Base-by-base conservation (phyloP, 2,329 filamentous ascomycete genomes). In the Fusarium sublunatum region DNA sequence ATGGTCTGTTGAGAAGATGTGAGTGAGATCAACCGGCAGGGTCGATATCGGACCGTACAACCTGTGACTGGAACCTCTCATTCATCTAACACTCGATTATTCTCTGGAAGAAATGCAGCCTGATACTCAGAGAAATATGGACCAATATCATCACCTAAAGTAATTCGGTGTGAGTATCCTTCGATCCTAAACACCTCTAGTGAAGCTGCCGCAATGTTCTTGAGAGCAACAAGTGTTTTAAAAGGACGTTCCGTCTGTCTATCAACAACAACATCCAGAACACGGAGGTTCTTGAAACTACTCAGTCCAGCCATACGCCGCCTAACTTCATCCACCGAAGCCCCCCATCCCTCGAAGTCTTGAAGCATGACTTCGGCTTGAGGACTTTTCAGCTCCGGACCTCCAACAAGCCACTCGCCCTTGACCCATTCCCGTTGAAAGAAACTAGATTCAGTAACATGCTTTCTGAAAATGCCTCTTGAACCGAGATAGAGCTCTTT, bases 401-500 rank as follows among this genome's bases (percentile, higher is more conserved):
- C 44, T 3, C 42, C 32, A 36, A 11, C 4, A 26, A 46, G 7
- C 58, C 45, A 61, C 7, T 31, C 25, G 7, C 45, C 56, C 3
- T 25, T 41, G 15, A 44, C 41, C 45, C 56, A 60, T 51, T 60
- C 55, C 15, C 39, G 28, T 9, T 24, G 48, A 38, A 12, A 31
- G 25, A 49, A 29, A 26, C 31, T 29, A n/a, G 47, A 42, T 8
- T 25, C 11, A 15, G 19, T 2, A 22, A 29, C 13, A 36, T n/a
- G 19, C 7, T 13, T 36, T 5, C 9, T 35, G 15, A 6, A 26
- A 19, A 4, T 13, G 3, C 6, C 10, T 11, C 46, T 50, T 4
- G 28, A 22, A 2, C 58, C 58, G 3, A 61, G 8, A 29, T 60
- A 56, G 29, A 61, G 49, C 5, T 61, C 24, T 19, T 61, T 38